A percentile compares a stretch with the other conserved stretches of the same genome.
phyloP scores from a whole-genome alignment of 345 rosid genomes.

The Lenwebbia sp. region DNA sequence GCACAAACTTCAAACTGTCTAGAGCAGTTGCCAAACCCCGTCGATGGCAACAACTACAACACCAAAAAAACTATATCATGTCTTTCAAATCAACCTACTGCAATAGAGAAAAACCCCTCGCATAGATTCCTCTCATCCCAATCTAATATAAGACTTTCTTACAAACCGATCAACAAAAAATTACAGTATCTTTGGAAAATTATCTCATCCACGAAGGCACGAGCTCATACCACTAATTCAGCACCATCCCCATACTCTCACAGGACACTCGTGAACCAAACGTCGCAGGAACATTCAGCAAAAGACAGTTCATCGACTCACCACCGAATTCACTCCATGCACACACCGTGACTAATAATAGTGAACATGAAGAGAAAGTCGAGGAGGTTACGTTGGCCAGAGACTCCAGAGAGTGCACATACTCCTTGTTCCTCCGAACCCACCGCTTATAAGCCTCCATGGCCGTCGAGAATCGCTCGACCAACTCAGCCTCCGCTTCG shows the following conservation, averaged over 20 bases:
- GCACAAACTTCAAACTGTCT: background rate
- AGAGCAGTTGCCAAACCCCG: background rate
- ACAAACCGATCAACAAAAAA: background rate
- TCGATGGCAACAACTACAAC: background rate
- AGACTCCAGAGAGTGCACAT: conserved; percentile 83
- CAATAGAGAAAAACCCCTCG: background rate
- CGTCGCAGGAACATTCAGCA: background rate
- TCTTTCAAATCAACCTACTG: background rate
- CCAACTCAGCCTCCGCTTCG: background rate
- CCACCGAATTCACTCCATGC: background rate
- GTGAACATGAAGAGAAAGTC: background rate
- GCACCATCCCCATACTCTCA: background rate
- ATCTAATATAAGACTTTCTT: background rate
- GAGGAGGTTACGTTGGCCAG: conserved; percentile 66
- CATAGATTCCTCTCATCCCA: background rate
- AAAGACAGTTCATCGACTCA: background rate
- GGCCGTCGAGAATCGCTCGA: background rate
- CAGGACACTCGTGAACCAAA: background rate
- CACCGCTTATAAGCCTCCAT: conserved; percentile 92
- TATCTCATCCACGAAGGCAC: background rate
- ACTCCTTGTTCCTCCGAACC: conserved; percentile 81
- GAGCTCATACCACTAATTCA: background rate
- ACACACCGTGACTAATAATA: background rate
- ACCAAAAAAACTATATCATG: background rate
- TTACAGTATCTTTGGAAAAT: background rate